A percentile compares a stretch with the other conserved stretches of the same genome.
phyloP scores from a whole-genome alignment of 768 basidiomycete species.

The Trametes cingulata region DNA sequence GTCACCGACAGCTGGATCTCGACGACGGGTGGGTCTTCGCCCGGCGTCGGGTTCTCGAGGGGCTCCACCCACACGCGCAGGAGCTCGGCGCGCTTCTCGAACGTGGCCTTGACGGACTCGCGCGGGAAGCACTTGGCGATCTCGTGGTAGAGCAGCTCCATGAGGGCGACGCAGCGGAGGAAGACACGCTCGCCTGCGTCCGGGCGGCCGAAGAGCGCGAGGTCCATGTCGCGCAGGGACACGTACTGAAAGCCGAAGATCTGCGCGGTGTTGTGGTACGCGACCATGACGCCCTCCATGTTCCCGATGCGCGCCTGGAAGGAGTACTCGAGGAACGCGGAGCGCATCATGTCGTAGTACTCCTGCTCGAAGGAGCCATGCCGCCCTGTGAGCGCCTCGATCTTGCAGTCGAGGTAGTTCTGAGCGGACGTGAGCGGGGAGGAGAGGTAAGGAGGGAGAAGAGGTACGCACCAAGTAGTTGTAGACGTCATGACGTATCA shows the following conservation, averaged over 20 bases:
- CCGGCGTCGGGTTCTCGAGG: slow-evolving; percentile 42
- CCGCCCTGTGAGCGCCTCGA: slow-evolving; percentile 60
- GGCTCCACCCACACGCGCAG: slow-evolving; percentile 74
- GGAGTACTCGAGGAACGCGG: slow-evolving; percentile 87
- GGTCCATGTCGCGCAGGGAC: slow-evolving; percentile 85
- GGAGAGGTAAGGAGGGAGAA: background rate
- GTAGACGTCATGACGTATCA: slow-evolving; percentile 81
- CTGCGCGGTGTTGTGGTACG: slow-evolving; percentile 83
- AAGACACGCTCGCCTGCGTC: slow-evolving; percentile 76
- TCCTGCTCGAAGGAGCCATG: slow-evolving; percentile 88
- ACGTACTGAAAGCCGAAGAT: slow-evolving; percentile 96
- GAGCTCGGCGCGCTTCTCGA: slow-evolving; percentile 52
- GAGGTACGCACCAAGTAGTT: slow-evolving; percentile 64
- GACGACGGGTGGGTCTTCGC: slow-evolving; percentile 48
- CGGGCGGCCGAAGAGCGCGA: slow-evolving; percentile 63
- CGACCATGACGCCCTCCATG: slow-evolving; percentile 93
- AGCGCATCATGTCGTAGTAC: slow-evolving; percentile 91
- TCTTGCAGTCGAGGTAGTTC: slow-evolving; percentile 81
- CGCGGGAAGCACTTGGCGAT: slow-evolving; percentile 59
- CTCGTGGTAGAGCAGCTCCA: slow-evolving; percentile 68
- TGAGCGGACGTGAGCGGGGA: slow-evolving; percentile 27
- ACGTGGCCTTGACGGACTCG: slow-evolving; percentile 59
- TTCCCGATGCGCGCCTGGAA: slow-evolving; percentile 95
- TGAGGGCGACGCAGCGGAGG: slow-evolving; percentile 63
- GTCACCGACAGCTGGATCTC: slow-evolving; percentile 55